Percentiles rank a stretch among this genome's conserved stretches.
Conservation (phyloP, 2,329 filamentous ascomycete genomes). For the Fusarium verticillioides region DNA sequence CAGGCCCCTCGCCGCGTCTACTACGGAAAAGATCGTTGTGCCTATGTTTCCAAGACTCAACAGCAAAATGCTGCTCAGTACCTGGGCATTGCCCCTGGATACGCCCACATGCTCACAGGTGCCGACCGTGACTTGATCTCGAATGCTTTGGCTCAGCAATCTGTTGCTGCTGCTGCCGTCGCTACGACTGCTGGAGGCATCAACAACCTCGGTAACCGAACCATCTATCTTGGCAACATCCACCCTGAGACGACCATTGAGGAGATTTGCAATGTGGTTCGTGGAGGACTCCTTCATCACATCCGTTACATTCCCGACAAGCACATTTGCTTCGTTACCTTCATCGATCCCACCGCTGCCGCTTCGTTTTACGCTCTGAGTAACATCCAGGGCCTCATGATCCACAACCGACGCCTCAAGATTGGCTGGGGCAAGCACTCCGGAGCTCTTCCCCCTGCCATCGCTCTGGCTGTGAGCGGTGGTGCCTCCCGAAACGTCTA, state of each 20-base stretch:
- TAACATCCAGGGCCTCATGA: conserved; percentile 98
- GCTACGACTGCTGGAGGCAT: conserved; percentile 96
- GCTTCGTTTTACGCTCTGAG: conserved; percentile 98
- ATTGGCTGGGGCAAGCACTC: conserved; percentile 99
- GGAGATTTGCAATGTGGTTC: conserved; percentile 99
- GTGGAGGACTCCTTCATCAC: conserved; percentile 94
- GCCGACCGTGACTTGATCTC: conserved; percentile 97
- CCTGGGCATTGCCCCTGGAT: conserved; percentile 94
- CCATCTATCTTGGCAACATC: conserved; percentile 98
- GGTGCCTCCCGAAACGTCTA: conserved; percentile 99
- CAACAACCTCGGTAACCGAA: conserved; percentile 96
- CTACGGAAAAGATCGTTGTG: conserved; percentile 98
- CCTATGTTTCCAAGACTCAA: conserved; percentile 99
- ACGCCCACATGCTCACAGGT: conserved; percentile 94
- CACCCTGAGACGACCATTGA: conserved; percentile 99
- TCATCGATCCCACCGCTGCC: conserved; percentile 97
- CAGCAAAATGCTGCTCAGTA: conserved; percentile 99
- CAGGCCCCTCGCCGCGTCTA: conserved; percentile 94
- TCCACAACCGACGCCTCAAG: conserved; percentile 96
- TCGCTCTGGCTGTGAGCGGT: conserved; percentile 93
- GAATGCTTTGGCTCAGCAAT: conserved; percentile 95
- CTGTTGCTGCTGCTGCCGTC: conserved; percentile 94
- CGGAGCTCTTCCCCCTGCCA: conserved; percentile 92
- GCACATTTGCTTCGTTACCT: conserved; percentile 99
- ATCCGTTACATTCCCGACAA: conserved; percentile 99